Evolutionary conservation across 495 filamentous ascomycete species (phyloP).

Genomic region (Chaetomium fimeti): DNA sequence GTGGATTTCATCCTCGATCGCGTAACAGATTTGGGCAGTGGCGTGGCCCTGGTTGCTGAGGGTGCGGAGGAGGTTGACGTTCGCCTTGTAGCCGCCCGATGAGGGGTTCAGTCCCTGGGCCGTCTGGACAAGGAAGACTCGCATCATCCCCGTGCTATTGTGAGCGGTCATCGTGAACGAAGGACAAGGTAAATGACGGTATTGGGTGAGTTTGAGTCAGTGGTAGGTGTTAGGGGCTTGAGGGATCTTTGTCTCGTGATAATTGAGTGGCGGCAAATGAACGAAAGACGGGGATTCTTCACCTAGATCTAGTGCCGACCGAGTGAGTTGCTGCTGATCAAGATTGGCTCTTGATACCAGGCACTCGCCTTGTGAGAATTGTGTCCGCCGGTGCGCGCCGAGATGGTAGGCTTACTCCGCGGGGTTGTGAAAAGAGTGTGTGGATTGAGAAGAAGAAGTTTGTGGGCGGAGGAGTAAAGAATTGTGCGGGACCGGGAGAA

Average conservation of each 20-base stretch:
- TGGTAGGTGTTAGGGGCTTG: slow-evolving; percentile 4
- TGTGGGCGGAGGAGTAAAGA: not conserved
- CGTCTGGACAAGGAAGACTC: slow-evolving; percentile 37
- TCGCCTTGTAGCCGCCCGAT: slow-evolving; percentile 38
- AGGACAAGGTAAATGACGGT: not conserved
- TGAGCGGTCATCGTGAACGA: slow-evolving; percentile 6
- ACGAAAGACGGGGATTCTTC: slow-evolving; percentile 20
- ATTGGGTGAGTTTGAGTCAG: too few species aligned
- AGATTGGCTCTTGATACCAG: not conserved
- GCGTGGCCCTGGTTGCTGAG: slow-evolving; percentile 25
- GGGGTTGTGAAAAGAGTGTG: not conserved
- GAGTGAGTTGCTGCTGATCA: not conserved
- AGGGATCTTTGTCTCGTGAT: not conserved
- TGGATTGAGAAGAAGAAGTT: not conserved
- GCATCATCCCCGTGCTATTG: slow-evolving; percentile 19
- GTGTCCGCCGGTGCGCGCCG: slow-evolving; percentile 3
- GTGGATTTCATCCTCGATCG: slow-evolving; percentile 25
- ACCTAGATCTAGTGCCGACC: slow-evolving; percentile 9
- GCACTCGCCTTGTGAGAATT: slow-evolving; percentile 13
- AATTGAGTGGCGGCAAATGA: slow-evolving; percentile 7
- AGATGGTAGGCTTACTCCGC: not conserved
- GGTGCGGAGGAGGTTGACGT: slow-evolving; percentile 30
- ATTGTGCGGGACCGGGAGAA: not conserved
- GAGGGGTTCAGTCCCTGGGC: slow-evolving; percentile 36
- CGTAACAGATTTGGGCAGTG: slow-evolving; percentile 34